phyloP scores from a whole-genome alignment of 495 filamentous ascomycete species.

The Hypoxylon fuscum region DNA sequence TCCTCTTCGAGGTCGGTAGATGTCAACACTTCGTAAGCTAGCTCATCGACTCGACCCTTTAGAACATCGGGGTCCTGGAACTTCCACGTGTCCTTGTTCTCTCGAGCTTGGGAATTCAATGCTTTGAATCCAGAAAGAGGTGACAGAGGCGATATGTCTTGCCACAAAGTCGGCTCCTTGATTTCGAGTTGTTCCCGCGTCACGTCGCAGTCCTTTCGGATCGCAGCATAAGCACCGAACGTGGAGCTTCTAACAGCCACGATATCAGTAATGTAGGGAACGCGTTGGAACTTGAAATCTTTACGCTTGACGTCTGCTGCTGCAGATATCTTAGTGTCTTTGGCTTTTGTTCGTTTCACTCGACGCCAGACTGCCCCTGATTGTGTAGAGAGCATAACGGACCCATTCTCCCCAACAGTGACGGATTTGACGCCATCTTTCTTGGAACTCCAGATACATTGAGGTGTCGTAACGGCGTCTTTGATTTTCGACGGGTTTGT shows the following conservation, averaged over 20 bases:
- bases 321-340: slow-evolving; percentile 68
- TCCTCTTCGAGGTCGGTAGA: slow-evolving; percentile 67
- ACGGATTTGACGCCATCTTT: slow-evolving; percentile 87
- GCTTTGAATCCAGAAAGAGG: slow-evolving; percentile 63
- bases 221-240: slow-evolving; percentile 87
- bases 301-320: slow-evolving; percentile 66
- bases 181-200: slow-evolving; percentile 77
- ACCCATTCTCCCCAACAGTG: slow-evolving; percentile 89
- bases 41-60: slow-evolving; percentile 43
- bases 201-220: slow-evolving; percentile 86
- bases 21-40: slow-evolving; percentile 59
- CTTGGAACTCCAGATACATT: slow-evolving; percentile 85
- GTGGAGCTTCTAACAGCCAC: slow-evolving; percentile 84
- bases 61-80: slow-evolving; percentile 48
- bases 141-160: slow-evolving; percentile 74
- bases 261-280: slow-evolving; percentile 85
- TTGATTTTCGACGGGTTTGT: slow-evolving; percentile 89
- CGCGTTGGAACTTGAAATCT: slow-evolving; percentile 91
- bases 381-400: slow-evolving; percentile 91
- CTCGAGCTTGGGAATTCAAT: slow-evolving; percentile 36
- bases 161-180: slow-evolving; percentile 71
- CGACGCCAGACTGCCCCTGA: slow-evolving; percentile 93
- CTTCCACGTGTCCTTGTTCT: slow-evolving; percentile 45
- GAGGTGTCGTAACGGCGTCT: slow-evolving; percentile 75
- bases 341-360: slow-evolving; percentile 79